Conservation (phyloP, 1,284 basidiomycete species). For the Ustilago lituana region DNA sequence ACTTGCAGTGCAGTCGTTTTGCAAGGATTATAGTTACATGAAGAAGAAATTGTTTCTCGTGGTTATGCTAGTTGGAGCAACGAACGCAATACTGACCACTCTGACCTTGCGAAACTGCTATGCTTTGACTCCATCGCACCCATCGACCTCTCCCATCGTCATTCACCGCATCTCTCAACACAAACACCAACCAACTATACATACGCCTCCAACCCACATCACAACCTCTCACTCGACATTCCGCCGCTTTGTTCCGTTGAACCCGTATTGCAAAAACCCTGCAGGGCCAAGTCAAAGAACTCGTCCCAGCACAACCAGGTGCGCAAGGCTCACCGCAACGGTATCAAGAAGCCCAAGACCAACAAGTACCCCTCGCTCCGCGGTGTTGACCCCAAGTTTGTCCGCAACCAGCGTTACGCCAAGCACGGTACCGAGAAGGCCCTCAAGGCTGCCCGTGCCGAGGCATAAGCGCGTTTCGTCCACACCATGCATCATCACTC, state of each 20-base stretch:
- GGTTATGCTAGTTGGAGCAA: too few relatives aligned
- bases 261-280: not conserved
- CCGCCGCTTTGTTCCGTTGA: too few relatives aligned
- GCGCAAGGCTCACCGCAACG: constrained; percentile 96
- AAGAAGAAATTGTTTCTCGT: too few relatives aligned
- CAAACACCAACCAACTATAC: too few relatives aligned
- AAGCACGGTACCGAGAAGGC: constrained; percentile 79
- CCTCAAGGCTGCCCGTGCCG: constrained; percentile 51
- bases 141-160: not conserved
- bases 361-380: constrained; percentile 84
- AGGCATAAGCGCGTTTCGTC: constrained; percentile 28
- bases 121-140: not conserved
- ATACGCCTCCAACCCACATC: too few relatives aligned
- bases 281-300: constrained; percentile 66
- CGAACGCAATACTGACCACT: not conserved
- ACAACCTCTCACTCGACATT: too few relatives aligned
- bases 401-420: constrained; percentile 82
- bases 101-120: too few relatives aligned
- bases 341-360: constrained; percentile 71
- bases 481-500: not conserved
- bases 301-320: constrained; percentile 68
- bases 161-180: too few relatives aligned
- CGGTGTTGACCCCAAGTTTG: constrained; percentile 92
- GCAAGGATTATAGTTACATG: too few relatives aligned
- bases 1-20: too few relatives aligned